Evolutionary conservation across 2,329 filamentous ascomycete genomes (phyloP).

Genomic region (Plenodomus biglobosus): DNA sequence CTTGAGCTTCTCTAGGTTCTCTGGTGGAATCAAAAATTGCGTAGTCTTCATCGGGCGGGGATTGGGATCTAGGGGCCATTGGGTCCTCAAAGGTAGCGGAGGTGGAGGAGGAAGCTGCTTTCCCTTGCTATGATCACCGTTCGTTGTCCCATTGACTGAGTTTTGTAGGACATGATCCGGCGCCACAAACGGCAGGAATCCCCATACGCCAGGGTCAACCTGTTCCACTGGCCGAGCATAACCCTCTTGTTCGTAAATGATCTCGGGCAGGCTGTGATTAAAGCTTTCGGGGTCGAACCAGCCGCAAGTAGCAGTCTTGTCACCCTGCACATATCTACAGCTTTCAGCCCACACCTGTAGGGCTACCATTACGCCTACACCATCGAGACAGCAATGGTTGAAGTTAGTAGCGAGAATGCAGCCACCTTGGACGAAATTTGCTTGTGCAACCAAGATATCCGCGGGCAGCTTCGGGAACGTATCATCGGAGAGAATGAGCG

Average conservation of each 20-base stretch:
- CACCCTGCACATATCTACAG: conserved; percentile 26
- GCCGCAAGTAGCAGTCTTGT: conserved; percentile 19
- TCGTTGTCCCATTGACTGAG: neutral
- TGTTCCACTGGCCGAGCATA: conserved; percentile 13
- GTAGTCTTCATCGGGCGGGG: conserved; percentile 34
- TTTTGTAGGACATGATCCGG: conserved; percentile 11
- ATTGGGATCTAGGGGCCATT: conserved; percentile 35
- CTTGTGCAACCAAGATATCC: conserved; percentile 30
- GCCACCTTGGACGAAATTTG: conserved; percentile 32
- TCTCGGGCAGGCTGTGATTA: conserved; percentile 26
- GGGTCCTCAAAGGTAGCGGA: conserved; percentile 23
- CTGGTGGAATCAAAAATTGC: conserved; percentile 36
- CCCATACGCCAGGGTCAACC: conserved; percentile 21
- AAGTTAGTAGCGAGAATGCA: conserved; percentile 24
- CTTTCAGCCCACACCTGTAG: conserved; percentile 29
- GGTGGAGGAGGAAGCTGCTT: conserved; percentile 11
- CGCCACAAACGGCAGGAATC: conserved; percentile 21
- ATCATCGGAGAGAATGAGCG: conserved; percentile 11
- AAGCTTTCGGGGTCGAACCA: conserved; percentile 27
- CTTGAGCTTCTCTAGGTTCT: conserved; percentile 34
- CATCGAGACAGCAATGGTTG: conserved; percentile 26
- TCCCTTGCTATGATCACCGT: neutral
- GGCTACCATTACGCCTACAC: conserved; percentile 22
- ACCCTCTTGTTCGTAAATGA: conserved; percentile 20
- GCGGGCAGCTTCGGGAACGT: conserved; percentile 21